These are phyloP conservation scores for Penicillium flavigenum DNA, from an alignment of 495 filamentous ascomycete species.

Conservation along the genomic window DNA sequence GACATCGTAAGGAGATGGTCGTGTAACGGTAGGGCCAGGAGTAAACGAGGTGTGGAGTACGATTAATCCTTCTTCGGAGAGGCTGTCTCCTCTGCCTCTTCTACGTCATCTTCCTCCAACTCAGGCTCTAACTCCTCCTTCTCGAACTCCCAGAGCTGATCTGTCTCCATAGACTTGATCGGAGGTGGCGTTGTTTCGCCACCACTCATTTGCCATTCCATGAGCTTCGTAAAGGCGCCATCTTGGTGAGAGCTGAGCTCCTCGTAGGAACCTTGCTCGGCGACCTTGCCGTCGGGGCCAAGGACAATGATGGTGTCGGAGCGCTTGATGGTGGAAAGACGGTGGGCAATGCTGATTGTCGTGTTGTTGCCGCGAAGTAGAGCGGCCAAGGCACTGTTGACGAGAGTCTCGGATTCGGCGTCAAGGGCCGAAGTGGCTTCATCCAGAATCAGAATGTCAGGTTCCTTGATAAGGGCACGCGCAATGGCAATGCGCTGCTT, in stretches of 20 bases:
- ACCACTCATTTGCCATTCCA: slow-evolving; percentile 99
- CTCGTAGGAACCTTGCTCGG: slow-evolving; percentile 81
- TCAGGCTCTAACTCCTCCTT: slow-evolving; percentile 31
- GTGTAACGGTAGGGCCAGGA: not conserved
- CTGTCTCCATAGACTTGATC: slow-evolving; percentile 26
- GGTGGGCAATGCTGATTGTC: slow-evolving; percentile 95
- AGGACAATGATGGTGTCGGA: slow-evolving; percentile 91
- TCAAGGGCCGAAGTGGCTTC: slow-evolving; percentile 93
- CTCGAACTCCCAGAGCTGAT: slow-evolving; percentile 38
- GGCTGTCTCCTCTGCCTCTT: slow-evolving; percentile 20
- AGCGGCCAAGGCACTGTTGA: slow-evolving; percentile 80
- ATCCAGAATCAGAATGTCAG: slow-evolving; percentile 93
- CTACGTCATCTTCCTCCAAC: slow-evolving; percentile 27
- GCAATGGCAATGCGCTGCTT: slow-evolving; percentile 98
- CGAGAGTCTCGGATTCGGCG: slow-evolving; percentile 94
- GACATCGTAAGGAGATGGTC: not conserved
- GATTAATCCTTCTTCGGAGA: slow-evolving; percentile 24
- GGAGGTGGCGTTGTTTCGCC: slow-evolving; percentile 55
- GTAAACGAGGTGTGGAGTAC: not conserved
- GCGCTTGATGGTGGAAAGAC: slow-evolving; percentile 92
- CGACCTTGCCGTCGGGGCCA: slow-evolving; percentile 77
- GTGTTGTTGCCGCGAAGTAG: slow-evolving; percentile 85
- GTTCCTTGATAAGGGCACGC: slow-evolving; percentile 88
- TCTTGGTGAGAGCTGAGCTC: slow-evolving; percentile 67
- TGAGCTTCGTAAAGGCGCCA: slow-evolving; percentile 88